phyloP scores from a whole-genome alignment of 768 basidiomycete genomes.

The Amanita exitialis region DNA sequence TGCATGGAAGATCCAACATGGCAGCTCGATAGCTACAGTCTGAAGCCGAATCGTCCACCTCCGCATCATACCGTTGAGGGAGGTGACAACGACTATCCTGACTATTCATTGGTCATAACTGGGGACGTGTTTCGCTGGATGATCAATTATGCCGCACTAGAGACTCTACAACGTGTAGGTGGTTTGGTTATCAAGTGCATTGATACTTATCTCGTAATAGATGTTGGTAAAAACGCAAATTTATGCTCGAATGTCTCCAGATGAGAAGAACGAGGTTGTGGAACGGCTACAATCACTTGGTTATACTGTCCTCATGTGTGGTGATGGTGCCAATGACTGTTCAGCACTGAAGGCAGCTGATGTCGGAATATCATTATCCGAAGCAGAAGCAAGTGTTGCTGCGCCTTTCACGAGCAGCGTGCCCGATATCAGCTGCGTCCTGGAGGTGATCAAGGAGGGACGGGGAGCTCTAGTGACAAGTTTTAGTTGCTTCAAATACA shows the following conservation, averaged over 20 bases:
- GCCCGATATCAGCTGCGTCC: conserved; percentile 91
- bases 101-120: conserved; percentile 86
- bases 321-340: conserved; percentile 98
- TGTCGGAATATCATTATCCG: conserved; percentile 92
- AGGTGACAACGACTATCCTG: conserved; percentile 67
- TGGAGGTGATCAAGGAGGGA: conserved; percentile 96
- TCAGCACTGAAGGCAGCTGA: conserved; percentile 98
- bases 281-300: conserved; percentile 89
- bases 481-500: conserved; percentile 99
- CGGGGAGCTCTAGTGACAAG: conserved; percentile 93
- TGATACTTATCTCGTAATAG: conserved; percentile 27
- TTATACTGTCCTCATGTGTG: conserved; percentile 97
- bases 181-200: not conserved
- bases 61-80: conserved; percentile 62
- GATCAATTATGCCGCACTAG: conserved; percentile 87
- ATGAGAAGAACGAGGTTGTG: conserved; percentile 98
- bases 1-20: conserved; percentile 82
- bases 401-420: conserved; percentile 93
- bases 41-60: conserved; percentile 70
- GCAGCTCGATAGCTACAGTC: conserved; percentile 82
- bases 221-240: conserved; percentile 97
- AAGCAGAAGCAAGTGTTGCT: conserved; percentile 97
- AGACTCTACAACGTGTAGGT: conserved; percentile 86
- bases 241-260: conserved; percentile 98
- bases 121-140: conserved; percentile 99